Base-by-base conservation (phyloP, 2,329 filamentous ascomycete genomes). In the Geosmithia flava region DNA sequence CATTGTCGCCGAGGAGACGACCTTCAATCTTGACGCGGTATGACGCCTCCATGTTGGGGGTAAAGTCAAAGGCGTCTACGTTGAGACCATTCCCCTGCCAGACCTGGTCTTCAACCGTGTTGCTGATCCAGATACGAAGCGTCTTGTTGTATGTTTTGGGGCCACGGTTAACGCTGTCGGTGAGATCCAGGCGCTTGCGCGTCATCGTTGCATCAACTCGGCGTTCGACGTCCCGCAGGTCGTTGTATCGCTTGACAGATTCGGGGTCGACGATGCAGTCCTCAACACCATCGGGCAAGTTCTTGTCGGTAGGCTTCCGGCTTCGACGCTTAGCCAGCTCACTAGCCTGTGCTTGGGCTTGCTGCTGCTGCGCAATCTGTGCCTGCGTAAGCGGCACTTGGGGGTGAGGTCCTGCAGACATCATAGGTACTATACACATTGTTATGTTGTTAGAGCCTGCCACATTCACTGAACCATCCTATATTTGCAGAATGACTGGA, bases 1-100 rank as follows among this genome's bases (percentile, higher is more conserved):
- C 72, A 42, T 76, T 73, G 16, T 79, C 72, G 48, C 89, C 85
- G 20, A 97, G 72, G 47, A 97, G 68, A 29, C 84, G 80, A 42
- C 88, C 93, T 66, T 96, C 87, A 52, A 98, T 91, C 68, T 90
- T 95, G 55, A 98, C 87, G 49, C 83, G 81, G 63, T 90, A 98
- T 11, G 83, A 85, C 2, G 87, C 85, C 56, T 89, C 84, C 55
- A 78, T 75, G 53, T 80, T 87, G 47, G 82, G 81, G 47, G 81
- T 82, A 59, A 95, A 90, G 60, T 94, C 89, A 54, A 93, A 93
- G 37, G 78, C 79, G 60, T 91, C 83, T 11, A 83, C 76, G 51
- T 83, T 82, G 51, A 84, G 70, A 41, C 71, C 72, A 56, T 74
- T 78, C 40, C 74, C 76, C 67, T 98, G 93, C 93, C 93, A 97